Conservation (phyloP, 2,329 filamentous ascomycete genomes). For the Emydomyces testavorans region DNA sequence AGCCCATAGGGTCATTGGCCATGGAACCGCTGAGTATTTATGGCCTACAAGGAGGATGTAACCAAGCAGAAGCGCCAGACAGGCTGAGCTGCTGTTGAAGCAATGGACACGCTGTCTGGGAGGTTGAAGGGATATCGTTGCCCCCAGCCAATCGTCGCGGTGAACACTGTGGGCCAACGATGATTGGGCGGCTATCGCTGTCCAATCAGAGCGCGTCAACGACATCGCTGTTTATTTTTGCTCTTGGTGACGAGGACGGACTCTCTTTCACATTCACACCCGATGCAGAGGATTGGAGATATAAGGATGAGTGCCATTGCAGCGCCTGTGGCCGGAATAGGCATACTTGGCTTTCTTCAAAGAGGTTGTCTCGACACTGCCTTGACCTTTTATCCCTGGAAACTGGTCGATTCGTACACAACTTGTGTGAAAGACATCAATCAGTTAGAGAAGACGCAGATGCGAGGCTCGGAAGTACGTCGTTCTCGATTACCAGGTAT, state of each 20-base stretch:
- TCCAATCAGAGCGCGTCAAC: not conserved
- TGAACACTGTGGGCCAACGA: not conserved
- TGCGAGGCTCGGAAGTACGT: no score
- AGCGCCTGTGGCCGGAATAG: no score
- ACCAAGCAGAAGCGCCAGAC: conserved; percentile 9
- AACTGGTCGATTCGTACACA: no score
- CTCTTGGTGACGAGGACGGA: not conserved
- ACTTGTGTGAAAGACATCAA: no score
- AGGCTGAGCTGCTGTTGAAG: conserved; percentile 3
- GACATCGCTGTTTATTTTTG: not conserved
- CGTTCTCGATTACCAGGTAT: no score
- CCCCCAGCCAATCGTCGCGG: not conserved
- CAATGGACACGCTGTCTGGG: not conserved
- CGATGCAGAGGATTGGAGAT: no score
- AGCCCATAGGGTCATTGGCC: not conserved
- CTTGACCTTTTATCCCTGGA: no score
- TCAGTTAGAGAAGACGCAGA: no score
- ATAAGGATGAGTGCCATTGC: no score
- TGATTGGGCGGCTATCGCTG: not conserved
- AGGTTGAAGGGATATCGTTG: not conserved
- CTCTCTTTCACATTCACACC: not conserved
- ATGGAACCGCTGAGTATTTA: conserved; percentile 8
- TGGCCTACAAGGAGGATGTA: conserved; percentile 4
- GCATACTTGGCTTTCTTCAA: no score
- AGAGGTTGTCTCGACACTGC: no score